These are phyloP conservation scores for Yamadazyma conglobata DNA, from an alignment of 1,139 yeast genomes.

Conservation along the genomic window DNA sequence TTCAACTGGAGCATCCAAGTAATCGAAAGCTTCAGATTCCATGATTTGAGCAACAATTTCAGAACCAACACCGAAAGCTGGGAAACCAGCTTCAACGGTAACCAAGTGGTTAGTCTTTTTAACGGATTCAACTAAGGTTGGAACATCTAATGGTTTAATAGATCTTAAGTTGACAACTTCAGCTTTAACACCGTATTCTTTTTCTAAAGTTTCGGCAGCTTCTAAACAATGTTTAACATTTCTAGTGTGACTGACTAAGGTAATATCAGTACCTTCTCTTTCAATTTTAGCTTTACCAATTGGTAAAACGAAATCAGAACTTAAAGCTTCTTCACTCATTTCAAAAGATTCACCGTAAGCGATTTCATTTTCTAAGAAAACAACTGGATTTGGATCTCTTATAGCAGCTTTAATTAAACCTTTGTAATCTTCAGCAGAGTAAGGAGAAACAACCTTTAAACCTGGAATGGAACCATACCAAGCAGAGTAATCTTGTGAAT, in stretches of 20 bases:
- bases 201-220: slow-evolving; percentile 84
- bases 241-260: slow-evolving; percentile 89
- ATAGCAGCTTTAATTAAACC: slow-evolving; percentile 95
- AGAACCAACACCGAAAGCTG: slow-evolving; percentile 97
- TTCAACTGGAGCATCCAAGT: slow-evolving; percentile 97
- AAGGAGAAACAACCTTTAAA: slow-evolving; percentile 92
- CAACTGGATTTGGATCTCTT: slow-evolving; percentile 97
- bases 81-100: slow-evolving; percentile 97
- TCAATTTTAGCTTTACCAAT: slow-evolving; percentile 96
- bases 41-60: slow-evolving; percentile 96
- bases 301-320: slow-evolving; percentile 87
- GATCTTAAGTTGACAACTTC: slow-evolving; percentile 96
- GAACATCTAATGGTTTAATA: slow-evolving; percentile 93
- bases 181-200: slow-evolving; percentile 82
- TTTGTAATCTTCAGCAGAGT: slow-evolving; percentile 92
- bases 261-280: slow-evolving; percentile 84
- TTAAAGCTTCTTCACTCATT: slow-evolving; percentile 82
- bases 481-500: slow-evolving; percentile 94
- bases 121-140: slow-evolving; percentile 79
- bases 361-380: slow-evolving; percentile 93
- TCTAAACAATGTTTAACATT: slow-evolving; percentile 80
- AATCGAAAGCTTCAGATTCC: slow-evolving; percentile 98
- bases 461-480: slow-evolving; percentile 99
- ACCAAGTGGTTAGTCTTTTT: slow-evolving; percentile 97
- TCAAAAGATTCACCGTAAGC: slow-evolving; percentile 90